Base-by-base conservation (phyloP, 495 filamentous ascomycete species). In the Penicillium salamii region DNA sequence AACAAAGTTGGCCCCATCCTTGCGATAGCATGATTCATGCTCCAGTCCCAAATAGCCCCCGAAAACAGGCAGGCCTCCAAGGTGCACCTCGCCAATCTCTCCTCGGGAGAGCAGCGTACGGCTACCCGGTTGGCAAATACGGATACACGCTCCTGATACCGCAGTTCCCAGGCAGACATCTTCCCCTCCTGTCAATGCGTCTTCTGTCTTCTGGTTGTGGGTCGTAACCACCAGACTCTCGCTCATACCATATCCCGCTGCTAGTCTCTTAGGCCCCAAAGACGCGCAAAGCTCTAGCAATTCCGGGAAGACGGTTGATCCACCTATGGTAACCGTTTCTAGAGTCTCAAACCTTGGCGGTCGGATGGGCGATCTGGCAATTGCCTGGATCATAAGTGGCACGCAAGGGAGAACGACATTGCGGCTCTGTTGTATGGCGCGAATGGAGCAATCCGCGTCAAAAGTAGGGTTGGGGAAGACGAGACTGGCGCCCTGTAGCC, bases 61-160 rank as follows among this genome's bases (percentile, higher is more conserved):
- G 28, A 69, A 62, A 0, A 75, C 49, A n/a, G 53, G 38, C 26
- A 42, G 36, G 1, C 70, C 69, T n/a, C 68, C 57, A 7, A 62
- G 53, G 49, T 77, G 74, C 18, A 75, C 46, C 52, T 77, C 74
- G 8, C 74, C 74, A 12, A 62, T 46, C 36, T 67, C 44, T 12
- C 62, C 63, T 19, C 63, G 36, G 3, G 31, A 19, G 3, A 72
- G 24, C 8, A 62, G 34, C 3, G 60, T 42, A 8, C 55, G 33
- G 5, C 50, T 63, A 0, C 55, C 63, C 2, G 55, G 62, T 12
- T 42, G 49, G 51, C 72, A 76, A 18, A 77, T 61, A 11, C 63
- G 59, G 5, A 69, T 51, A 26, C 50, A 62, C 5, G 56, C 60
- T 24, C 73, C 70, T 3, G 56, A 54, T 13, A 54, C 40, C 12